Percentiles rank a stretch among this genome's conserved stretches.
Evolutionary conservation across 1,139 yeast genomes (phyloP).

Genomic region (Arxiozyma slooffiae): DNA sequence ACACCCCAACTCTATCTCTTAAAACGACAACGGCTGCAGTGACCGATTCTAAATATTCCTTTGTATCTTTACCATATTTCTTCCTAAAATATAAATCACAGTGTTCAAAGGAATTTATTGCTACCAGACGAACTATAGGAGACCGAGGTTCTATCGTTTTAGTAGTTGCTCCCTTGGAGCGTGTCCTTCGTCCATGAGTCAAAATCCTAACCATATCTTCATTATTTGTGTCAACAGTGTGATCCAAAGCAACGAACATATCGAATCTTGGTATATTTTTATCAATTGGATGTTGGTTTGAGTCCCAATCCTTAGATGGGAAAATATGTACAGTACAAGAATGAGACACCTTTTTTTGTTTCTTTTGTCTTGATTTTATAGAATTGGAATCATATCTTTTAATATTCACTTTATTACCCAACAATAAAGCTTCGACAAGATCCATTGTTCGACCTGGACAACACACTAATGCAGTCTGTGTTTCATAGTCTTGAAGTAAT

Average conservation of each 20-base stretch:
- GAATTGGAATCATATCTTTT: slow-evolving; percentile 58
- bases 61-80: slow-evolving; percentile 32
- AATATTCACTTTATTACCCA: slow-evolving; percentile 59
- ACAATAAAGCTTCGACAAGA: slow-evolving; percentile 62
- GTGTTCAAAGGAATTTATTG: slow-evolving; percentile 79
- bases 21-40: slow-evolving; percentile 78
- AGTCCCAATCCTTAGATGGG: slow-evolving; percentile 36
- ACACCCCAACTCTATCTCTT: slow-evolving; percentile 71
- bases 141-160: neutral
- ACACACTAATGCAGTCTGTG: slow-evolving; percentile 44
- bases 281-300: slow-evolving; percentile 19
- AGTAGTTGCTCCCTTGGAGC: neutral
- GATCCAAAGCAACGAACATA: slow-evolving; percentile 61
- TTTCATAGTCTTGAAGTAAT: slow-evolving; percentile 33
- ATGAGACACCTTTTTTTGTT: slow-evolving; percentile 25
- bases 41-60: slow-evolving; percentile 49
- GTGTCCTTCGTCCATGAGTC: slow-evolving; percentile 16
- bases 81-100: slow-evolving; percentile 40
- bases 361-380: slow-evolving; percentile 31
- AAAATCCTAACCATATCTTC: slow-evolving; percentile 29
- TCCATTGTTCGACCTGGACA: slow-evolving; percentile 61
- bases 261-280: slow-evolving; percentile 38
- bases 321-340: slow-evolving; percentile 35
- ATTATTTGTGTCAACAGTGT: slow-evolving; percentile 44
- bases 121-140: slow-evolving; percentile 60